Conservation (phyloP, 2,329 filamentous ascomycete species). For the Xylariaceae sp. region DNA sequence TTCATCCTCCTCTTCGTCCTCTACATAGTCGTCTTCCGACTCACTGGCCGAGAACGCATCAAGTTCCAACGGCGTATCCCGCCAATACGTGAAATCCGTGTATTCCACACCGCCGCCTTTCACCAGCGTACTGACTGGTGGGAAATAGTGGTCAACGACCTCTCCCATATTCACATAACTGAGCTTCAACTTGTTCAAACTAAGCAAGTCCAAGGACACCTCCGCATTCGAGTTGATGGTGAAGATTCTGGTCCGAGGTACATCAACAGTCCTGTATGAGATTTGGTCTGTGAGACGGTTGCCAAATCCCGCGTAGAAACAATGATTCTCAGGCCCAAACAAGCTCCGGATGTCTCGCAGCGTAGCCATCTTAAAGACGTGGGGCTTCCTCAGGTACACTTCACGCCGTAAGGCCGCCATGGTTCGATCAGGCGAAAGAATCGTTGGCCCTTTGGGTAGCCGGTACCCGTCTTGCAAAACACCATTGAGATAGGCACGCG, state of each 20-base stretch:
- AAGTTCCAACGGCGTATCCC: slow-evolving; percentile 77
- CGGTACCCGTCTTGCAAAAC: slow-evolving; percentile 85
- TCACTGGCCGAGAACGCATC: slow-evolving; percentile 86
- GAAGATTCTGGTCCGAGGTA: slow-evolving; percentile 91
- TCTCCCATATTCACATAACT: slow-evolving; percentile 97
- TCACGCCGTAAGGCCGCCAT: slow-evolving; percentile 91
- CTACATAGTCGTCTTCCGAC: slow-evolving; percentile 40
- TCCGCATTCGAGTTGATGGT: slow-evolving; percentile 98
- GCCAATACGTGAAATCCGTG: slow-evolving; percentile 97
- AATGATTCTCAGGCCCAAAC: slow-evolving; percentile 72
- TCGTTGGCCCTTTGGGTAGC: slow-evolving; percentile 86
- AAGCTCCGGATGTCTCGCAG: slow-evolving; percentile 88
- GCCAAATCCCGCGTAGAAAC: slow-evolving; percentile 96
- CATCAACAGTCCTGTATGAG: slow-evolving; percentile 93
- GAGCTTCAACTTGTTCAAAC: slow-evolving; percentile 90
- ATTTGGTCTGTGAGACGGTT: slow-evolving; percentile 95
- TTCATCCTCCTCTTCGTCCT: slow-evolving; percentile 44
- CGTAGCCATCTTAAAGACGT: slow-evolving; percentile 99
- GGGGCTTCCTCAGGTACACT: slow-evolving; percentile 91
- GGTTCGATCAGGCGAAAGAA: slow-evolving; percentile 90
- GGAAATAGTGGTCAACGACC: slow-evolving; percentile 97
- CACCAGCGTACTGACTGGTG: slow-evolving; percentile 81
- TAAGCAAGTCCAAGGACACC: slow-evolving; percentile 85
- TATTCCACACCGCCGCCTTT: slow-evolving; percentile 90
- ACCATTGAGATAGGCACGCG: slow-evolving; percentile 83